Percentiles rank a stretch among this genome's conserved stretches.
Conservation (phyloP, 208 protist genomes). For the Leishmania mexicana region DNA sequence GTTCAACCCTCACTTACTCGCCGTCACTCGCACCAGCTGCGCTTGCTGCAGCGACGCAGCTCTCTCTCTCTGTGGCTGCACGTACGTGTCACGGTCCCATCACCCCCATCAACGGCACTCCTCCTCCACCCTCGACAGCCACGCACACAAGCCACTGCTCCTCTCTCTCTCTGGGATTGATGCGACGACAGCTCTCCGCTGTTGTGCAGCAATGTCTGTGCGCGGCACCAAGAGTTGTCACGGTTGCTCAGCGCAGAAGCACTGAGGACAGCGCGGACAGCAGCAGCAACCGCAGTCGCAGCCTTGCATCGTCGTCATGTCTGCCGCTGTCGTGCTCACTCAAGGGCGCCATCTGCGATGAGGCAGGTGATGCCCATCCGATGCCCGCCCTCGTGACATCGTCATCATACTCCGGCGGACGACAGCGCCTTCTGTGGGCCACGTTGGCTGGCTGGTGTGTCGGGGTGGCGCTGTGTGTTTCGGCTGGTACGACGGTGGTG, state of each 20-base stretch:
- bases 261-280: not conserved
- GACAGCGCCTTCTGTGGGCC: constrained; percentile 7
- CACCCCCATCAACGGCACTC: not conserved
- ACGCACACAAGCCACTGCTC: not conserved
- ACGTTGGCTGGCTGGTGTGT: constrained; percentile 27
- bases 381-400: not conserved
- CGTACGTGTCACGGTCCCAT: not conserved
- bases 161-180: not conserved
- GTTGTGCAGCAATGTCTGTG: not conserved
- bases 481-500: constrained; percentile 30
- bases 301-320: not conserved
- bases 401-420: not conserved
- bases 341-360: not conserved
- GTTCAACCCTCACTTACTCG: not conserved
- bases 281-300: not conserved
- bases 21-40: not conserved
- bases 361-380: not conserved
- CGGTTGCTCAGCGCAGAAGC: not conserved
- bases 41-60: not conserved
- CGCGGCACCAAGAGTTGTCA: not conserved
- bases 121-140: not conserved
- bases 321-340: not conserved
- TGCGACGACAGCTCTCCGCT: not conserved
- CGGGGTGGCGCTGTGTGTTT: constrained; percentile 24
- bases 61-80: not conserved